Base-by-base conservation (phyloP, 176 grass and related monocot genomes). In the Triticum urartu region DNA sequence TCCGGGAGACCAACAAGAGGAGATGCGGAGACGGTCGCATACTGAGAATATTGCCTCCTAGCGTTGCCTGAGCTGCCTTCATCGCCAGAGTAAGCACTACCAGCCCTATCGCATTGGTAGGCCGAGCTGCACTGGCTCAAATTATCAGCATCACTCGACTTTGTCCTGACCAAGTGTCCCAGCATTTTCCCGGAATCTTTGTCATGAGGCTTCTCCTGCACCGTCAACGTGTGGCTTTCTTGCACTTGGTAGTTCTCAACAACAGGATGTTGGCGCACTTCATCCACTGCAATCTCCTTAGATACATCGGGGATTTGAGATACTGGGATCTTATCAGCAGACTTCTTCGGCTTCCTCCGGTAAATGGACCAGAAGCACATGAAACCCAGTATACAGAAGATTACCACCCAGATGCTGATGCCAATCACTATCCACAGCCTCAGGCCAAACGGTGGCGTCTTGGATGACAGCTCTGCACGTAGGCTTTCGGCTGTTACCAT, bases 1-100 rank as follows among this genome's bases (percentile, higher is more conserved):
- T 95, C 93, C 0, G 93, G 93, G 33, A 95, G 86, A 71, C 93
- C 93, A 18, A 92, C 88, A 79, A 95, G 82, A 80, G 93, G 93
- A 66, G 93, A 95, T 68, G 93, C 90, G 20, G 93, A 92, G 48
- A 92, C 88, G 67, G 85, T 48, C 35, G 81, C 87, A 88, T 92
- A 84, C 72, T 81, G 81, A 45, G 88, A 54, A 76, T 87, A 82
- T 9, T 77, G 70, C 77, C 84, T 88, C 68, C 82, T 86, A 74
- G 84, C 36, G n/a, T 83, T 88, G 33, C 93, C 90, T 8, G 93
- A 92, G 70, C 43, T 87, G n/a, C 88, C 86, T 77, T 95, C 90
- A 52, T 95, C 93, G 4, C 90, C 93, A 25, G 90, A 92, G 72
- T 91, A 79, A 13, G 89, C 85, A 64, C 86, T 91, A 4, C 81